Percentiles rank a stretch among this genome's conserved stretches.
Conservation (phyloP, 2,329 filamentous ascomycete species). For the Xylariaceae sp. region DNA sequence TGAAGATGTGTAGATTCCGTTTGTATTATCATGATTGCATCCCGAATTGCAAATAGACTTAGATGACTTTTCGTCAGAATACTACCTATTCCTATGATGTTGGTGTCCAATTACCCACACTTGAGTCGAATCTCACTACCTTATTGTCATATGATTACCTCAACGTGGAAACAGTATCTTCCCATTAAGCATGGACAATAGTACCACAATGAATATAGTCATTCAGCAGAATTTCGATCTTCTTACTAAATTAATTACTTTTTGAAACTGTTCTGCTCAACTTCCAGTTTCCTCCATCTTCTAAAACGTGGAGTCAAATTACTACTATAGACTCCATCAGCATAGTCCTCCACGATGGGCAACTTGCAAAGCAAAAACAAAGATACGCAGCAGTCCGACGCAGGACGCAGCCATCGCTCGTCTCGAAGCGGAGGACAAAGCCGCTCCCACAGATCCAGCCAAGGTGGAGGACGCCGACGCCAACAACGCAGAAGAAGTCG, state of each 20-base stretch:
- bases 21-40: slow-evolving; percentile 24
- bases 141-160: no score
- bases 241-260: no score
- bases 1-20: slow-evolving; percentile 13
- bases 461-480: background rate
- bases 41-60: slow-evolving; percentile 4
- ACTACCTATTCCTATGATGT: background rate
- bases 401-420: background rate
- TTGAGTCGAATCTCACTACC: no score
- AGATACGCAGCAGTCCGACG: background rate
- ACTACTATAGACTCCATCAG: background rate
- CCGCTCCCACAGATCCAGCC: no score
- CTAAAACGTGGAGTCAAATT: background rate
- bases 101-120: background rate
- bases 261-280: no score
- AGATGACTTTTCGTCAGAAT: background rate
- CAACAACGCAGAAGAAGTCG: background rate
- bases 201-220: background rate
- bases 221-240: background rate
- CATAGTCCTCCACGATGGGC: background rate
- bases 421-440: background rate
- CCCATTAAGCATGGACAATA: no score
- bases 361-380: background rate
- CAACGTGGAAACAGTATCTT: no score
- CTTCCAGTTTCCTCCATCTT: background rate